Base-by-base conservation (phyloP, 148 eudicot genomes). In the Rhododendron ovatum region DNA sequence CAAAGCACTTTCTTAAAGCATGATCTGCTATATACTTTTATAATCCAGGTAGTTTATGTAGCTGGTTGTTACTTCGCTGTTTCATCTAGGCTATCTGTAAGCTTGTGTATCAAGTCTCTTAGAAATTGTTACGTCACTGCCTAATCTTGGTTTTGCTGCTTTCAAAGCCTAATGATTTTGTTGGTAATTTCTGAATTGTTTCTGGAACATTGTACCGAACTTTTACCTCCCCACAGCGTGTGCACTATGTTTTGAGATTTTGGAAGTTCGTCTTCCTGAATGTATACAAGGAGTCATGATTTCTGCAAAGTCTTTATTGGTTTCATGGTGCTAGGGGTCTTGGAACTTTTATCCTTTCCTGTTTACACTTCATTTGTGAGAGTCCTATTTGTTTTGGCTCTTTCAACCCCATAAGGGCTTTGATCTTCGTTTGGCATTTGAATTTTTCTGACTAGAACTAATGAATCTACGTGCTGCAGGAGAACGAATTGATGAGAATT, bases 401-500 rank as follows among this genome's bases (percentile, higher is more conserved):
- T 17, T 53, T 20, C 78, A 24, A 24, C 33, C 37, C 17, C 8
- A 55, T 7, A 55, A 26, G 20, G 78, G 81, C n/a, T 24, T 85
- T 39, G 39, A 57, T 43, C 55, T 37, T 55, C 6, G 0, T 35
- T 75, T 77, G 86, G 74, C 28, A 76, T 57, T 77, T 78, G 17
- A 55, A 39, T 39, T 85, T 85, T 77, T 74, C 28, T 78, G 74
- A 85, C 82, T 85, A 51, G 57, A 83, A 48, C 48, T 51, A 75
- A 45, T 76, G 73, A 75, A 65, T 82, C 41, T 80, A 74, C 53
- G 37, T 90, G 55, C 51, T 90, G 90, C 95, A 96, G 99, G 99
- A 95, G 53, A 92, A 95, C 87, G 95, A 95, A 87, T 90, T 96
- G 95, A 96, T 95, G 99, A 93, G 99, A 90, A 92, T 96, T 83